Evolutionary conservation across 441 rosid genomes (phyloP).

Genomic region (Adansonia madagascariensis): DNA sequence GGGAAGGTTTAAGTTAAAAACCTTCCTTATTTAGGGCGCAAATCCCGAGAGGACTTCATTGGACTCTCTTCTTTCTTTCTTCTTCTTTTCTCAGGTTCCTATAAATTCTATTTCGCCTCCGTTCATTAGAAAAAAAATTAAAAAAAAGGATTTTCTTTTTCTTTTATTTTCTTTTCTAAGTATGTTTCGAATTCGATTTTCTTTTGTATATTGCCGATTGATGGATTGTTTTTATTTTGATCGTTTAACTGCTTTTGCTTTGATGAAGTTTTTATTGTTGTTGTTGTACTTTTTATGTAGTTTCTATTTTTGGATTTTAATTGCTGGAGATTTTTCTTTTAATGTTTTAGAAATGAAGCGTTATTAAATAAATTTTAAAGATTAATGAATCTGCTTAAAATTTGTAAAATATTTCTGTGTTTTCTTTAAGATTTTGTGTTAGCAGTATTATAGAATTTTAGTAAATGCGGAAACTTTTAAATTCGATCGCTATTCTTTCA

Average conservation of each 20-base stretch:
- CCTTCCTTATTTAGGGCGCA: slow-evolving; percentile 14
- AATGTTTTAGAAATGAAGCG: slow-evolving; percentile 2
- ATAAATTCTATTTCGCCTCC: neutral
- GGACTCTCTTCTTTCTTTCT: slow-evolving; percentile 27
- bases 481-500: neutral
- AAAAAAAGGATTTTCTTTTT: slow-evolving; percentile 4
- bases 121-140: slow-evolving; percentile 22
- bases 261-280: slow-evolving; percentile 10
- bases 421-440: neutral
- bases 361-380: slow-evolving; percentile 6
- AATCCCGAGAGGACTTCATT: slow-evolving; percentile 22
- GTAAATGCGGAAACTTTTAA: slow-evolving; percentile 10
- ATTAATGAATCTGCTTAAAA: slow-evolving; percentile 37
- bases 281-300: neutral
- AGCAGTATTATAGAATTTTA: neutral
- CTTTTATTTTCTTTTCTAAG: neutral
- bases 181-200: neutral
- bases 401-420: slow-evolving; percentile 4
- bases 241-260: neutral
- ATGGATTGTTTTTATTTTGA: neutral
- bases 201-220: neutral
- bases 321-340: neutral
- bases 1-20: no score
- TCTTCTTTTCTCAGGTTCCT: slow-evolving; percentile 21
- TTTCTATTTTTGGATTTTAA: slow-evolving; percentile 1